phyloP scores from a whole-genome alignment of 1,284 basidiomycete species.

The Microbotryum scabiosae region DNA sequence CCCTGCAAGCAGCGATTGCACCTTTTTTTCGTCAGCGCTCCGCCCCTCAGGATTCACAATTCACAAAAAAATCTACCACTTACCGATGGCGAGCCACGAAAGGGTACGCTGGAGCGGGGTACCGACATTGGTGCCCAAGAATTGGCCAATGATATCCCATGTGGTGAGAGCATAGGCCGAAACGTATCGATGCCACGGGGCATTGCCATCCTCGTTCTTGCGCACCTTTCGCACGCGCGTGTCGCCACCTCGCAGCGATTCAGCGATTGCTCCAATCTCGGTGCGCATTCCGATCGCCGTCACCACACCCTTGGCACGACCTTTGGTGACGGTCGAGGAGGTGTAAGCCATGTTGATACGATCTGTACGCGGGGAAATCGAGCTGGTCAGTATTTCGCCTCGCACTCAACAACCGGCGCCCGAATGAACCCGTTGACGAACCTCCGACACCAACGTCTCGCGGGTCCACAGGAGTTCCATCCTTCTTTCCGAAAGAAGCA shows the following conservation, averaged over 20 bases:
- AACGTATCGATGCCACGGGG: slow-evolving; percentile 40
- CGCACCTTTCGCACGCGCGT: slow-evolving; percentile 21
- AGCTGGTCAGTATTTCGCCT: neutral
- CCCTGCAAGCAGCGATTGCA: neutral
- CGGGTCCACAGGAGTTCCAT: slow-evolving; percentile 14
- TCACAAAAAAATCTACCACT: neutral
- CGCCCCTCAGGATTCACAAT: slow-evolving; percentile 32
- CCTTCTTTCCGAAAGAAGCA: slow-evolving; percentile 36
- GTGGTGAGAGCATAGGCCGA: slow-evolving; percentile 40
- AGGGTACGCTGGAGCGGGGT: slow-evolving; percentile 41
- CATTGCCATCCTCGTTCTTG: slow-evolving; percentile 40
- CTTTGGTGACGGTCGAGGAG: slow-evolving; percentile 57
- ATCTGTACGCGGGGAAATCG: slow-evolving; percentile 44
- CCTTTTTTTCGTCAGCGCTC: slow-evolving; percentile 21
- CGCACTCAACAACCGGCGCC: too few relatives aligned
- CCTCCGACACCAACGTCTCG: slow-evolving; percentile 39
- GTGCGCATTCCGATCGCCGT: slow-evolving; percentile 58
- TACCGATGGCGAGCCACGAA: slow-evolving; percentile 38
- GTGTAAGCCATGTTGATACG: slow-evolving; percentile 54
- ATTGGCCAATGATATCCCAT: slow-evolving; percentile 38
- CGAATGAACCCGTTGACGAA: neutral
- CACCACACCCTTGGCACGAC: slow-evolving; percentile 54
- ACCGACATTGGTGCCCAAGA: slow-evolving; percentile 40
- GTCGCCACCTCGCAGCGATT: slow-evolving; percentile 41
- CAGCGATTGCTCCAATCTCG: slow-evolving; percentile 55